phyloP scores from a whole-genome alignment of 176 grass and related monocot species.

The Chrysopogon serrulatus region DNA sequence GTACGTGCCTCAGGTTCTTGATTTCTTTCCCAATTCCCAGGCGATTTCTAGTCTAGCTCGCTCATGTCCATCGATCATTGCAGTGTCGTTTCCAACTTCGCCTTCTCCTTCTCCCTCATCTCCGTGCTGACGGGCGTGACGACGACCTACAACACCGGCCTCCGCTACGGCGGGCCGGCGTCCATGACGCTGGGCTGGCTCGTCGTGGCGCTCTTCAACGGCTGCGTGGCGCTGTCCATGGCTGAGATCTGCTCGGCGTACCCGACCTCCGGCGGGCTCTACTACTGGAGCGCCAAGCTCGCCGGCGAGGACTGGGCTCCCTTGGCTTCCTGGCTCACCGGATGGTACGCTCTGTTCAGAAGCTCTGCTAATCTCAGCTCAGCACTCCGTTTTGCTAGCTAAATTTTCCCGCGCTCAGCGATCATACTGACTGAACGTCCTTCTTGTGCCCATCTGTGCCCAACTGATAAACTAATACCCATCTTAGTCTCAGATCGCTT shows the following conservation, averaged over 20 bases:
- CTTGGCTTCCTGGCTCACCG: constrained; percentile 68
- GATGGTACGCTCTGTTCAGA: constrained; percentile 25
- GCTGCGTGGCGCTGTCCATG: constrained; percentile 55
- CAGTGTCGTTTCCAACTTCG: constrained; percentile 49
- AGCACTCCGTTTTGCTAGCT: too few relatives aligned
- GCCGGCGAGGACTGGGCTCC: constrained; percentile 66
- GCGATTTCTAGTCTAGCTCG: too few relatives aligned
- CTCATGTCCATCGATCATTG: too few relatives aligned
- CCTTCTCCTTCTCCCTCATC: constrained; percentile 60
- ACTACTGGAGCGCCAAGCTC: constrained; percentile 92
- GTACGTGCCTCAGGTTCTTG: too few relatives aligned
- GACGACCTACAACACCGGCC: constrained; percentile 51
- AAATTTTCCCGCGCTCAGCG: too few relatives aligned
- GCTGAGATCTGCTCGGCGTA: constrained; percentile 77
- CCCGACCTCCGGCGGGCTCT: constrained; percentile 86
- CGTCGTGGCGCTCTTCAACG: constrained; percentile 34
- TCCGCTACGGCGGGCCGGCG: constrained; percentile 48
- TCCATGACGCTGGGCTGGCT: constrained; percentile 61
- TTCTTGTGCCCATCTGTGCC: too few relatives aligned
- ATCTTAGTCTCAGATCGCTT: too few relatives aligned
- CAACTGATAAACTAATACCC: too few relatives aligned
- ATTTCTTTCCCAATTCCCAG: too few relatives aligned
- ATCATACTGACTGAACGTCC: too few relatives aligned
- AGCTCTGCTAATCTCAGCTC: too few relatives aligned
- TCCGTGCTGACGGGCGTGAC: constrained; percentile 55